Evolutionary conservation across 495 filamentous ascomycete species (phyloP), one percentile per base, ranked within the genome.

Genomic region (Ramalina intermedia): DNA sequence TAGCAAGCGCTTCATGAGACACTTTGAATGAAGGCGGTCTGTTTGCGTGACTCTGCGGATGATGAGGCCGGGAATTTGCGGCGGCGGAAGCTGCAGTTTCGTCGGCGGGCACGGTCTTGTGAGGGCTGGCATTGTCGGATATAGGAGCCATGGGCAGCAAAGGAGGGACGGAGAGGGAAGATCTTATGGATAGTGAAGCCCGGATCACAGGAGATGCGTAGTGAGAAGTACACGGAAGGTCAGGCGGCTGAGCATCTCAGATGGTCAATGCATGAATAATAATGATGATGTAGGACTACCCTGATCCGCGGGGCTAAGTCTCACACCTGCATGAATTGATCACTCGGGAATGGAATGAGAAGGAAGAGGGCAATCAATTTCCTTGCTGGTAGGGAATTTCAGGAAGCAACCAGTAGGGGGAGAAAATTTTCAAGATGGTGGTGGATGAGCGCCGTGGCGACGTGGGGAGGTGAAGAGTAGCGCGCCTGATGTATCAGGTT

Each of bases 1-100:
- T 49, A 21, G 63, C 58, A 24, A 74, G 73, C 2, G 69, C 64
- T 47, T 81, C 80, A 48, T 73, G 44, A 2, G 38, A 14, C 35
- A 17, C 53, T 24, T 50, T 48, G 33, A 44, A 54, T 23, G 54
- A 69, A 57, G 52, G 54, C 12, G 56, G 46, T 50, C 56, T 35
- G 61, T 55, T 51, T 21, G 50, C 13, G 16, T 43, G 26, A 33
- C 33, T 11, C 27, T 41, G 45, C 41, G 47, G 44, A 18, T 51
- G 13, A 21, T 61, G 50, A 55, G 52, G 37, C 66, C 61, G 27
- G 58, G 58, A 21, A 65, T 61, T 40, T 48, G 42, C 11, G 18
- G 48, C 12, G 3, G 38, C 18, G 27, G n/a, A 14, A n/a, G 47
- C 35, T 24, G 48, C 23, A 40, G 20, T 27, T 13, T 47, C 44